These are phyloP conservation scores for Epichloe glyceriae DNA, from an alignment of 2,329 filamentous ascomycete species.

Conservation along the genomic window DNA sequence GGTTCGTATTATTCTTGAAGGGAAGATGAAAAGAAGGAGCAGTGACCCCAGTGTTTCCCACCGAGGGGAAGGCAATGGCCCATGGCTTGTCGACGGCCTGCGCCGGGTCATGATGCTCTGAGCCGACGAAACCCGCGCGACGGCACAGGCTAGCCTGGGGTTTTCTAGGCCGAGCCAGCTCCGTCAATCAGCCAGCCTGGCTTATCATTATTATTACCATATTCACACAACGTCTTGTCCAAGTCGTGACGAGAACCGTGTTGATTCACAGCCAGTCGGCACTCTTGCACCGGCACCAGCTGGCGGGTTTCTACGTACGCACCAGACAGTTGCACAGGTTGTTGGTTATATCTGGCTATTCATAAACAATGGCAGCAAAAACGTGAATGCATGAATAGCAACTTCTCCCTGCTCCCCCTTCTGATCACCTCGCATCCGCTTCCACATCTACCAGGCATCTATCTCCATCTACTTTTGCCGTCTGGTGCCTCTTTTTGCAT, in stretches of 20 bases:
- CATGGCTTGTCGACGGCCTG: slow-evolving; percentile 6
- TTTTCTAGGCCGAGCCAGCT: not conserved
- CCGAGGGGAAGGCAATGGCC: not conserved
- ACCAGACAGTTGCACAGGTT: not conserved
- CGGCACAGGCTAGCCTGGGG: not conserved
- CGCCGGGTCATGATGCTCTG: slow-evolving; percentile 10
- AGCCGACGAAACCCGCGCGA: slow-evolving; percentile 22
- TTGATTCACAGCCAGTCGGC: not conserved
- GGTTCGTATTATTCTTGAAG: too few relatives aligned
- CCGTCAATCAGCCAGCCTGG: too few relatives aligned
- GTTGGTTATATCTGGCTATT: not conserved
- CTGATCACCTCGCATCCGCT: not conserved
- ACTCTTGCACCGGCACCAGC: not conserved
- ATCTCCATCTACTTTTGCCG: not conserved
- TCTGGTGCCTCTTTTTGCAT: not conserved
- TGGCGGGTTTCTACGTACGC: not conserved
- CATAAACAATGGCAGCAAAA: not conserved
- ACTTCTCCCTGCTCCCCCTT: not conserved
- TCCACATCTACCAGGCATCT: not conserved
- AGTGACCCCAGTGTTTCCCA: not conserved
- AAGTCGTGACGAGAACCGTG: not conserved
- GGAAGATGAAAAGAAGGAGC: not conserved
- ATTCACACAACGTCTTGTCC: not conserved
- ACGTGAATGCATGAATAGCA: not conserved
- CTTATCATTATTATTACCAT: not conserved